These are phyloP conservation scores for Solanum aculeatissimum DNA, from an alignment of 305 asterid genomes.

Conservation along the genomic window DNA sequence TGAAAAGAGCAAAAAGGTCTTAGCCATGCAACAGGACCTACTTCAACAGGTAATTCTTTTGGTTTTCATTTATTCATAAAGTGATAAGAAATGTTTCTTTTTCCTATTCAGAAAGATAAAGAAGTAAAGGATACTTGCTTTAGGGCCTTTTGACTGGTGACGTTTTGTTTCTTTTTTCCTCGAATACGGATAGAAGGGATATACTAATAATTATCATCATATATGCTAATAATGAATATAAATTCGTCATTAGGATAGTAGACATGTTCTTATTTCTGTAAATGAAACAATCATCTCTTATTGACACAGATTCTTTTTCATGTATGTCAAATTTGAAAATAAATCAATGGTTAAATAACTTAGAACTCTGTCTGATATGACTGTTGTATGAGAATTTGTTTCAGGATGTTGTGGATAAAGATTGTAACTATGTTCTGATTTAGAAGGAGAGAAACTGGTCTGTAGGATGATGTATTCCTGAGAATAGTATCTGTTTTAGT, in stretches of 20 bases:
- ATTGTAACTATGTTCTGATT: neutral
- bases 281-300: neutral
- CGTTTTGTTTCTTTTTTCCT: neutral
- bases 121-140: neutral
- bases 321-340: neutral
- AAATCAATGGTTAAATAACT: neutral
- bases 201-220: neutral
- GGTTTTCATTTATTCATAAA: neutral
- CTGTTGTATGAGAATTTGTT: neutral
- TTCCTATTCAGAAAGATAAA: neutral
- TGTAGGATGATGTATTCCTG: neutral
- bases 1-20: slow-evolving; percentile 70
- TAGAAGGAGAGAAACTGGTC: neutral
- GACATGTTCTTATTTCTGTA: neutral
- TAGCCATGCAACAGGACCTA: slow-evolving; percentile 58
- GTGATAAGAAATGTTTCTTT: neutral
- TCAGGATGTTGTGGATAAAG: neutral
- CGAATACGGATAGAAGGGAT: neutral
- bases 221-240: neutral
- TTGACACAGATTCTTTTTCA: neutral
- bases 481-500: neutral
- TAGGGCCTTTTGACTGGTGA: neutral
- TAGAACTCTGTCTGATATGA: neutral
- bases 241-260: neutral
- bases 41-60: slow-evolving; percentile 51